phyloP scores from a whole-genome alignment of 768 basidiomycete genomes.

The Chalciporus sphaerocephalus region DNA sequence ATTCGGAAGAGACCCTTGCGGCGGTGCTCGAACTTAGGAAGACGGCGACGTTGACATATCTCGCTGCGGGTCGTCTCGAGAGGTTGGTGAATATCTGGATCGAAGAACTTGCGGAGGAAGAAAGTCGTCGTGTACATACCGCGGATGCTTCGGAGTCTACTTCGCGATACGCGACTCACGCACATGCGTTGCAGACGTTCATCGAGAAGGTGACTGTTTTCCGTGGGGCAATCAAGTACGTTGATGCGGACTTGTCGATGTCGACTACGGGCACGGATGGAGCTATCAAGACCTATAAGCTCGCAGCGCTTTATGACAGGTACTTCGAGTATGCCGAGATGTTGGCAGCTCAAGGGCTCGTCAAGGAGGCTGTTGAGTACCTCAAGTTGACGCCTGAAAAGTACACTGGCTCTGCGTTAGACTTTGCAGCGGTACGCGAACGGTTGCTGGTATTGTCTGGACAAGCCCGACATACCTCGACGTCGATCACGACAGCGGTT shows the following conservation, averaged over 20 bases:
- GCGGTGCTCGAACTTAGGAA: conserved; percentile 54
- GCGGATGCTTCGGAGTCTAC: conserved; percentile 37
- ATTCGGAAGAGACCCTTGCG: conserved; percentile 34
- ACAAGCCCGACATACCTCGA: conserved; percentile 7
- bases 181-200: conserved; percentile 85
- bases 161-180: conserved; percentile 74
- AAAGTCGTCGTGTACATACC: conserved; percentile 45
- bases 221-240: conserved; percentile 77
- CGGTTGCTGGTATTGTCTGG: conserved; percentile 42
- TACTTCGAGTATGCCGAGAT: conserved; percentile 96
- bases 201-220: conserved; percentile 97
- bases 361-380: conserved; percentile 77
- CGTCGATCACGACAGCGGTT: conserved; percentile 30
- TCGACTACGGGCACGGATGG: conserved; percentile 37
- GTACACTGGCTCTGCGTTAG: conserved; percentile 59
- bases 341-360: conserved; percentile 83
- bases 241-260: conserved; percentile 62
- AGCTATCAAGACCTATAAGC: conserved; percentile 64
- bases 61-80: conserved; percentile 87
- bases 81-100: conserved; percentile 87
- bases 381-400: conserved; percentile 73
- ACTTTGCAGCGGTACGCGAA: conserved; percentile 43
- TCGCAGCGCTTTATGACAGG: conserved; percentile 82
- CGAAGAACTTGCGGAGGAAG: conserved; percentile 87
- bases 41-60: conserved; percentile 89